Evolutionary conservation across 73 alveolate species (phyloP).

Genomic region (Tetrahymena thermophila): DNA sequence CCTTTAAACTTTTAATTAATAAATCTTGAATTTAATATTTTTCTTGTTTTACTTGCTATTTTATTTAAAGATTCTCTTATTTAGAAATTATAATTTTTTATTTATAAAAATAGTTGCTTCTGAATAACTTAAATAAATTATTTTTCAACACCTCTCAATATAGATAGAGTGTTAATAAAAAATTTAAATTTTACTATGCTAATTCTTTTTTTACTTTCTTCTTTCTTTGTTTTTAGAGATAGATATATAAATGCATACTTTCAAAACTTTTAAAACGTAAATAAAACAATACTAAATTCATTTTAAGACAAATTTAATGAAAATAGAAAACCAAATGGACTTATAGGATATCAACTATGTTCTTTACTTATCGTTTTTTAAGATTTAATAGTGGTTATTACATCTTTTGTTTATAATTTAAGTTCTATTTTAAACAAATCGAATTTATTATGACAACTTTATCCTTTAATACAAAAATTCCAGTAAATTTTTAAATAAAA

Average conservation of each 20-base stretch:
- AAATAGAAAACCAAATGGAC: too few relatives aligned
- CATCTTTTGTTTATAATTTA: too few relatives aligned
- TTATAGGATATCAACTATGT: too few relatives aligned
- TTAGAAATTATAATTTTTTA: neutral
- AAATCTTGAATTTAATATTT: neutral
- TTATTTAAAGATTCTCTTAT: neutral
- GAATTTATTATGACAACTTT: neutral
- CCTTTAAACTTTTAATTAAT: neutral
- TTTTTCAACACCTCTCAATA: neutral
- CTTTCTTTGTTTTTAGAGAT: too few relatives aligned
- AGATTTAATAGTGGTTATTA: too few relatives aligned
- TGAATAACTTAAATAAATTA: neutral
- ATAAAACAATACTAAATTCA: neutral
- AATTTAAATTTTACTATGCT: neutral
- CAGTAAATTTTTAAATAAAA: neutral
- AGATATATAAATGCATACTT: too few relatives aligned
- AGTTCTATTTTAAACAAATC: neutral
- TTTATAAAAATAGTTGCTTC: neutral
- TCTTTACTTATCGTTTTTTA: neutral
- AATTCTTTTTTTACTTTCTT: neutral
- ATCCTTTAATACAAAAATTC: neutral
- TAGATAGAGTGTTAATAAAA: neutral
- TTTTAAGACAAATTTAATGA: too few relatives aligned
- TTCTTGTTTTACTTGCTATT: neutral
- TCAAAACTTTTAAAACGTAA: neutral